Percentiles rank a stretch among this genome's conserved stretches.
These are phyloP conservation scores for Nothophaeocryptopus gaeumannii DNA, from an alignment of 2,329 filamentous ascomycete species.

Conservation along the genomic window DNA sequence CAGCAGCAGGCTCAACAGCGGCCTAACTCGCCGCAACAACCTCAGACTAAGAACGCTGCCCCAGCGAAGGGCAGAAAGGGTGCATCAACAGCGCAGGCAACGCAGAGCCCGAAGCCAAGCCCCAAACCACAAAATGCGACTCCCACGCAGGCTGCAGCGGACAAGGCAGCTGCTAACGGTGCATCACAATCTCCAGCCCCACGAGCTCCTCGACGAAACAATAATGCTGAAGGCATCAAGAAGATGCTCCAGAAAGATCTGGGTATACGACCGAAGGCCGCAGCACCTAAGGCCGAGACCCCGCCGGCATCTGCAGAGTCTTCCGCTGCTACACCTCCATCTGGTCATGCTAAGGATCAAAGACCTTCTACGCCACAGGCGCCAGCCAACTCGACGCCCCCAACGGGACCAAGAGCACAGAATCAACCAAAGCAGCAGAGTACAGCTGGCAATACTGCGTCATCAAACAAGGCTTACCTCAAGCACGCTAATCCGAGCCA, in stretches of 20 bases:
- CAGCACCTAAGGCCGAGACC: conserved; percentile 14
- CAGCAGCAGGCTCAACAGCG: conserved; percentile 25
- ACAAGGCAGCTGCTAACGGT: conserved; percentile 41
- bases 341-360: conserved; percentile 38
- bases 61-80: conserved; percentile 30
- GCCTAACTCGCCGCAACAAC: conserved; percentile 19
- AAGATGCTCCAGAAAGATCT: conserved; percentile 62
- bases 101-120: not conserved
- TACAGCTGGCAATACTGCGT: conserved; percentile 28
- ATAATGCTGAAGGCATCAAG: conserved; percentile 38
- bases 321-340: conserved; percentile 15
- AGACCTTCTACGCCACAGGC: conserved; percentile 10
- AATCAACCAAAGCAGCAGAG: conserved; percentile 33
- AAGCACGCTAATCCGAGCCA: conserved; percentile 74
- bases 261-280: conserved; percentile 49
- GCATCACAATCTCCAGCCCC: conserved; percentile 22
- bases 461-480: conserved; percentile 53
- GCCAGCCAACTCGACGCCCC: conserved; percentile 20
- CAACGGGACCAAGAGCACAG: conserved; percentile 23
- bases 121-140: conserved; percentile 37
- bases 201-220: conserved; percentile 21
- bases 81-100: conserved; percentile 17
- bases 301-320: conserved; percentile 16
- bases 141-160: conserved; percentile 34
- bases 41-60: conserved; percentile 34